Conservation (phyloP, 805 yeast species). For the Candida endomychidarum region DNA sequence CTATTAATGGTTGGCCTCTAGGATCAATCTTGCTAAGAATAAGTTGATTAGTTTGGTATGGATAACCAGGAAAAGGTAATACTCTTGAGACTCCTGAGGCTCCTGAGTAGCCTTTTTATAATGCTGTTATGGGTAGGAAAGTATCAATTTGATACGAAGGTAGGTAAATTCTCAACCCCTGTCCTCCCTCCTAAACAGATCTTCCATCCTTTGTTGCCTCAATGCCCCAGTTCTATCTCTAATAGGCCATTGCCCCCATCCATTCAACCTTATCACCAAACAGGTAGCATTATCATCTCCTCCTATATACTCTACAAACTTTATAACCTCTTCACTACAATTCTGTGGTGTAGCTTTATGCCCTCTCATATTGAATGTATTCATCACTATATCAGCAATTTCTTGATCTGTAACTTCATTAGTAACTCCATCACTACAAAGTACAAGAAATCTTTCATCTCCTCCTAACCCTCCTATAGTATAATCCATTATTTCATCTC, state of each 20-base stretch:
- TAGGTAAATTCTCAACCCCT: no score
- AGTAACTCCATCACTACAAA: slow-evolving; percentile 87
- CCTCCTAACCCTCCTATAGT: slow-evolving; percentile 63
- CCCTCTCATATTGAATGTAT: slow-evolving; percentile 65
- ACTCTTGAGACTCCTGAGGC: no score
- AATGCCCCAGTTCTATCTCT: slow-evolving; percentile 78
- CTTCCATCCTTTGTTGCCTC: slow-evolving; percentile 68
- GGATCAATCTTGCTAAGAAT: no score
- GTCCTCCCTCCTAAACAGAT: slow-evolving; percentile 34
- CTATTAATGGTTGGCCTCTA: no score
- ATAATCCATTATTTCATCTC: slow-evolving; percentile 32
- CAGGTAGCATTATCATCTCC: slow-evolving; percentile 98
- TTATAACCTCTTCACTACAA: slow-evolving; percentile 82
- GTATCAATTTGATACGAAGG: no score
- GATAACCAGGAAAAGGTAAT: no score
- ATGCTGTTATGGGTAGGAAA: no score
- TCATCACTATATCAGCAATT: slow-evolving; percentile 78
- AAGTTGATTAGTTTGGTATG: no score
- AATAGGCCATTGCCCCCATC: slow-evolving; percentile 95
- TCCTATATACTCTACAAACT: slow-evolving; percentile 81
- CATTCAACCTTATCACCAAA: slow-evolving; percentile 69
- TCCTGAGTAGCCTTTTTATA: no score
- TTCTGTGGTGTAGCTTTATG: slow-evolving; percentile 77
- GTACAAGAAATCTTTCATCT: slow-evolving; percentile 79
- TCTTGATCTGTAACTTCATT: slow-evolving; percentile 85